These are phyloP conservation scores for Blastobotrys indianensis DNA, from an alignment of 1,139 yeast species.

Conservation along the genomic window DNA sequence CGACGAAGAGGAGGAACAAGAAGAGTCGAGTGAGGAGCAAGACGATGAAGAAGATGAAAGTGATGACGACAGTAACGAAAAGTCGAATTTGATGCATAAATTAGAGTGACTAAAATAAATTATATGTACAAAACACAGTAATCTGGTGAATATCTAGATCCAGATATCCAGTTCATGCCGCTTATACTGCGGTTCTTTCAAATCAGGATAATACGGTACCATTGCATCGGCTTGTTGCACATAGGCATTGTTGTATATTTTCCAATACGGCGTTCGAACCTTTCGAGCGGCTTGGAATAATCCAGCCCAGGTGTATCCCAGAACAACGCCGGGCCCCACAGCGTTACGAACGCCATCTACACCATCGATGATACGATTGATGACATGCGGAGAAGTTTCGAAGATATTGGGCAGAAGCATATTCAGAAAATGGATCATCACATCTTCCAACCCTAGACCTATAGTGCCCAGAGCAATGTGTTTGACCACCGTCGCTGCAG, in stretches of 20 bases:
- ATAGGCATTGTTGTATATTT: conserved; percentile 68
- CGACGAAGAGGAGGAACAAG: conserved; percentile 20
- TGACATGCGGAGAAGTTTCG: conserved; percentile 95
- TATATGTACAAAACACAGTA: background rate
- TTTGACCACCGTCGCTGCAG: conserved; percentile 83
- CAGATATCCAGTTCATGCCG: conserved; percentile 41
- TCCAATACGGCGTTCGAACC: conserved; percentile 85
- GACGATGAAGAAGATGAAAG: conserved; percentile 22
- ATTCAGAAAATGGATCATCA: conserved; percentile 68
- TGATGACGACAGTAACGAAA: conserved; percentile 12
- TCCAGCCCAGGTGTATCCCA: conserved; percentile 83
- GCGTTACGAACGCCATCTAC: conserved; percentile 68
- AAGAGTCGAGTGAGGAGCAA: conserved; percentile 17
- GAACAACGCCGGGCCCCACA: conserved; percentile 67
- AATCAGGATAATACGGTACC: conserved; percentile 75
- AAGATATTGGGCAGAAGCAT: conserved; percentile 76
- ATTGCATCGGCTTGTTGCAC: conserved; percentile 68
- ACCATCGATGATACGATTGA: conserved; percentile 72
- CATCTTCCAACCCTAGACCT: conserved; percentile 72
- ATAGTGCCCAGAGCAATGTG: conserved; percentile 76
- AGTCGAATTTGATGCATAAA: conserved; percentile 1
- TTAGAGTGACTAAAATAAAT: background rate
- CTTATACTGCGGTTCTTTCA: conserved; percentile 33
- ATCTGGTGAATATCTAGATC: conserved; percentile 24
- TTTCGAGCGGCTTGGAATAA: conserved; percentile 89